A percentile compares a stretch with the other conserved stretches of the same genome.
phyloP scores from a whole-genome alignment of 106 monocot species.

The Hemerocallis citrina region DNA sequence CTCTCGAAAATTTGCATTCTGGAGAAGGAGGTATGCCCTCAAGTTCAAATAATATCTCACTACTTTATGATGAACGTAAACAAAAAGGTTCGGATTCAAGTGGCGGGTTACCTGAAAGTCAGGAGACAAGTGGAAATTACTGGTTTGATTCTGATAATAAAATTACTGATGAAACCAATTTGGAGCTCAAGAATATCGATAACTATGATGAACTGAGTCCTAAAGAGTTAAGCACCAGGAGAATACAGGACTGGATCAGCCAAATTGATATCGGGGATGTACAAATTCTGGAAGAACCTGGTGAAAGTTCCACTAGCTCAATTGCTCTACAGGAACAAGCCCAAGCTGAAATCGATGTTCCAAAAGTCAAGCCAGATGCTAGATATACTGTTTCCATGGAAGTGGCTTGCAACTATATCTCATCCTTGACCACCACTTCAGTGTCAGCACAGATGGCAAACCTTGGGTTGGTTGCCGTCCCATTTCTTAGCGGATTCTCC shows the following conservation, averaged over 20 bases:
- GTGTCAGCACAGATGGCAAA: conserved; percentile 51
- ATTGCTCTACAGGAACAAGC: conserved; percentile 7
- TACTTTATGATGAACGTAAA: conserved; percentile 11
- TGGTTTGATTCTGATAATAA: conserved; percentile 7
- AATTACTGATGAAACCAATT: conserved; percentile 3
- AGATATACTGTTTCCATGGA: conserved; percentile 42
- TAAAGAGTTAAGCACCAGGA: conserved; percentile 29
- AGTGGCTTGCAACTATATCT: conserved; percentile 39
- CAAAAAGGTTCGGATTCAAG: conserved; percentile 7
- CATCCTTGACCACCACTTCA: conserved; percentile 37
- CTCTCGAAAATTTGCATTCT: conserved; percentile 28
- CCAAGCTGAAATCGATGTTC: conserved; percentile 9
- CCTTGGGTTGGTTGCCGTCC: conserved; percentile 56
- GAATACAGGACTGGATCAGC: conserved; percentile 74
- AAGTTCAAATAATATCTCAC: conserved; percentile 1
- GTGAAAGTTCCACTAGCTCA: conserved; percentile 23
- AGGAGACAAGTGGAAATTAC: conserved; percentile 1
- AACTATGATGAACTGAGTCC: conserved; percentile 15
- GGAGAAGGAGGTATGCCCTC: background rate
- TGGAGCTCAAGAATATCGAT: background rate
- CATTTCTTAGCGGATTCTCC: conserved; percentile 37
- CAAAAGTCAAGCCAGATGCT: conserved; percentile 26
- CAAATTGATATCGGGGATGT: conserved; percentile 52
- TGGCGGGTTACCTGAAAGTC: background rate
- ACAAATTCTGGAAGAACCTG: conserved; percentile 29